Conservation (phyloP, 2,329 filamentous ascomycete species). For the Gremmenia infestans region DNA sequence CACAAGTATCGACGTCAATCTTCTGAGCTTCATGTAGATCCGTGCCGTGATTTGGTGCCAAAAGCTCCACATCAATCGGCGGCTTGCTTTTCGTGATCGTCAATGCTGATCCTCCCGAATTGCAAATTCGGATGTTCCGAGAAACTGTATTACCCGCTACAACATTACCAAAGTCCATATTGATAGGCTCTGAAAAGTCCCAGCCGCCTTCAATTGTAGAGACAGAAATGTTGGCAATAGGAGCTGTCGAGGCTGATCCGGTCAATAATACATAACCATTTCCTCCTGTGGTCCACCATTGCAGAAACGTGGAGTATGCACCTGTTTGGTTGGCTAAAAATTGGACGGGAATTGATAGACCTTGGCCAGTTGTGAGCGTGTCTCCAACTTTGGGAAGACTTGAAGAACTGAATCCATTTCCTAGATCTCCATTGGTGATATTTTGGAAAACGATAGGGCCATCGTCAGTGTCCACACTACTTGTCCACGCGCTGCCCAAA, state of each 20-base stretch:
- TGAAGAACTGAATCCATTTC: conserved; percentile 30
- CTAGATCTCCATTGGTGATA: conserved; percentile 30
- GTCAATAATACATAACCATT: conserved; percentile 31
- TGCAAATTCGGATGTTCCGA: conserved; percentile 34
- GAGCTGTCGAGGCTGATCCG: conserved; percentile 32
- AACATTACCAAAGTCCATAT: conserved; percentile 33
- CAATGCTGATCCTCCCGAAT: conserved; percentile 34
- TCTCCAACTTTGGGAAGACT: conserved; percentile 30
- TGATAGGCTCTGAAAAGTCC: conserved; percentile 21
- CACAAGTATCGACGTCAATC: conserved; percentile 30
- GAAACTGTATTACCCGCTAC: conserved; percentile 28
- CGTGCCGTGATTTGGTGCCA: conserved; percentile 30
- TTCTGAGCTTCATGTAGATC: conserved; percentile 34
- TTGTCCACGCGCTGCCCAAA: conserved; percentile 33
- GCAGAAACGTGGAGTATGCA: conserved; percentile 32
- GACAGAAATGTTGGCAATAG: conserved; percentile 33
- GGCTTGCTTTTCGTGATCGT: conserved; percentile 37
- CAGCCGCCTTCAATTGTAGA: conserved; percentile 34
- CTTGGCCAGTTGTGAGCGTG: conserved; percentile 29
- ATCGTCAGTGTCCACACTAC: conserved; percentile 16
- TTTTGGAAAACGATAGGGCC: conserved; percentile 25
- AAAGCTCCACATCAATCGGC: conserved; percentile 30
- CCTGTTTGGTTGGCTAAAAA: conserved; percentile 33
- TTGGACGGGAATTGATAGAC: conserved; percentile 30
- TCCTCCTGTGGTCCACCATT: conserved; percentile 36